Conservation (phyloP, 495 filamentous ascomycete genomes). For the Penicillium coprophilum region DNA sequence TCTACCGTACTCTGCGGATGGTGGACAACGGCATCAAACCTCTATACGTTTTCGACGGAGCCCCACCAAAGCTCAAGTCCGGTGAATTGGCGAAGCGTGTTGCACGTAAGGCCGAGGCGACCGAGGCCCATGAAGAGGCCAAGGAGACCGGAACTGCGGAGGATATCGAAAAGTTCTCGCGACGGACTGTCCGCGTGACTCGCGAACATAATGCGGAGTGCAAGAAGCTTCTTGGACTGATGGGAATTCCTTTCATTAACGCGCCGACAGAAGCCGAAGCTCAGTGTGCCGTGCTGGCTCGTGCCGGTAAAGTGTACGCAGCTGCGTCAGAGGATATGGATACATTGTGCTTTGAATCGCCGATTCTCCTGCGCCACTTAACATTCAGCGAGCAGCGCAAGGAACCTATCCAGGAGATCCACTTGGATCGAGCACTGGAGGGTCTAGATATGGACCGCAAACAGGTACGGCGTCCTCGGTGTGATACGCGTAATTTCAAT, state of each 20-base stretch:
- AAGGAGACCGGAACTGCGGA: constrained; percentile 97
- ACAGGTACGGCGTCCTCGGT: constrained; percentile 54
- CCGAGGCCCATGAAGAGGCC: constrained; percentile 85
- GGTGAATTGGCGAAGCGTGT: constrained; percentile 93
- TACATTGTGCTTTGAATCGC: constrained; percentile 90
- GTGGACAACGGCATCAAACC: constrained; percentile 99
- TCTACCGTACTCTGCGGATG: constrained; percentile 97
- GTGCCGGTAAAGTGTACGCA: constrained; percentile 93
- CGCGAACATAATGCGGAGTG: constrained; percentile 94
- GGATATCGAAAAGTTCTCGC: constrained; percentile 96
- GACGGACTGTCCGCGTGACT: constrained; percentile 91
- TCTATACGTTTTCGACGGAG: constrained; percentile 95
- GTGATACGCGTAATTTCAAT: background rate
- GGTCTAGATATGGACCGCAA: constrained; percentile 82
- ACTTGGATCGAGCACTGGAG: constrained; percentile 76
- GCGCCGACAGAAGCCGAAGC: constrained; percentile 97
- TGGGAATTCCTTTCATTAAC: constrained; percentile 94
- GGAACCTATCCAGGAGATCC: constrained; percentile 95
- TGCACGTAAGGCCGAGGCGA: constrained; percentile 85
- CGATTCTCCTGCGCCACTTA: constrained; percentile 86
- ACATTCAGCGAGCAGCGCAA: constrained; percentile 97
- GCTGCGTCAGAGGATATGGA: constrained; percentile 99
- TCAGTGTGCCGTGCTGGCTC: constrained; percentile 87
- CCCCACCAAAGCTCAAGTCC: constrained; percentile 93
- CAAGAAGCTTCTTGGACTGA: constrained; percentile 82